Conservation (phyloP, 768 basidiomycete genomes). For the Naematelia aurantialba region DNA sequence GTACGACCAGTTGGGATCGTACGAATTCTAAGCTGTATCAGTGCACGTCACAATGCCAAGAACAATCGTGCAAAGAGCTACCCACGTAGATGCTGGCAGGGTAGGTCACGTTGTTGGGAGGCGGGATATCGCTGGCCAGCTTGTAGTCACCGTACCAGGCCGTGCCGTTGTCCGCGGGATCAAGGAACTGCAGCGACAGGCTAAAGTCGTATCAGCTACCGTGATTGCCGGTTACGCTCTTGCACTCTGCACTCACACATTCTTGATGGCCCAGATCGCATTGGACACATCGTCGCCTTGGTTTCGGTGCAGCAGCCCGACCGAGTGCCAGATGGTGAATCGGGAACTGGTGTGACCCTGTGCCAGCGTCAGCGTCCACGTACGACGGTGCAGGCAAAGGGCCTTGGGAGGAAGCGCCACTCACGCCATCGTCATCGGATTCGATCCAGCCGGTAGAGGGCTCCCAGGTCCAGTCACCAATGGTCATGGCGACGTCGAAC, state of each 20-base stretch:
- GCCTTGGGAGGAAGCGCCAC: not conserved
- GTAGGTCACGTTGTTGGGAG: conserved; percentile 6
- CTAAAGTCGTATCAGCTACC: not conserved
- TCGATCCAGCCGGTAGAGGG: conserved; percentile 13
- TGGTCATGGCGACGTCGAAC: conserved; percentile 11
- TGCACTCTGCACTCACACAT: conserved; percentile 5
- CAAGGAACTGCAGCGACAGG: conserved; percentile 12
- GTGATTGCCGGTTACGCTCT: no score
- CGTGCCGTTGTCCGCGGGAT: conserved; percentile 4
- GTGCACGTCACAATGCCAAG: not conserved
- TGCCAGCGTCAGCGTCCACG: not conserved
- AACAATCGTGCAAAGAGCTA: no score
- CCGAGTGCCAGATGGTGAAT: conserved; percentile 11
- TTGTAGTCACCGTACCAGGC: conserved; percentile 16
- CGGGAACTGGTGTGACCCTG: conserved; percentile 15
- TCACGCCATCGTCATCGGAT: conserved; percentile 7
- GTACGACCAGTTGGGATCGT: conserved; percentile 15
- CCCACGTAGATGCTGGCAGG: conserved; percentile 10
- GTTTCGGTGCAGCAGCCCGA: conserved; percentile 11
- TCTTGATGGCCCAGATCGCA: conserved; percentile 13
- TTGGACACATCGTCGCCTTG: conserved; percentile 7
- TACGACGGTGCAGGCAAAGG: no score
- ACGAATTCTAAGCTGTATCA: not conserved
- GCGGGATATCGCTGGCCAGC: conserved; percentile 12
- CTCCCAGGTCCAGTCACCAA: conserved; percentile 14